Evolutionary conservation across 1,284 basidiomycete species (phyloP).

Genomic region (Ustilago esculenta): DNA sequence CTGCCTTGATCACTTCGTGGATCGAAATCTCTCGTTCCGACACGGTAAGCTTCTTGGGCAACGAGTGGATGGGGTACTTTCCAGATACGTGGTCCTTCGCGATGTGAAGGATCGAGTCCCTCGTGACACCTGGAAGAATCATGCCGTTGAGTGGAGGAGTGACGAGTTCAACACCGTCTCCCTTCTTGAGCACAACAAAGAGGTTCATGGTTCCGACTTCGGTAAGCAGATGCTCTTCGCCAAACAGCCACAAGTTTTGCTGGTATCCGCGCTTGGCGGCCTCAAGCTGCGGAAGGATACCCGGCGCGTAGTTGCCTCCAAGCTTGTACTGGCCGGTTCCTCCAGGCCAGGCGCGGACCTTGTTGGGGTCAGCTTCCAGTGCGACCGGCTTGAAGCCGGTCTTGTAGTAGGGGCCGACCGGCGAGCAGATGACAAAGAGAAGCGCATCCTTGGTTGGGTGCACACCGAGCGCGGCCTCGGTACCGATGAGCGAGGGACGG

Average conservation of each 20-base stretch:
- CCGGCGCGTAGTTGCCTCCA: slow-evolving; percentile 65
- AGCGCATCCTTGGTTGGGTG: slow-evolving; percentile 86
- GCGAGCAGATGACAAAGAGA: slow-evolving; percentile 91
- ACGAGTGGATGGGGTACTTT: slow-evolving; percentile 68
- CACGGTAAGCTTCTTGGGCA: slow-evolving; percentile 73
- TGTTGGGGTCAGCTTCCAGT: slow-evolving; percentile 88
- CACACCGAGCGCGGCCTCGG: slow-evolving; percentile 87
- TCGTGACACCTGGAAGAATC: slow-evolving; percentile 94
- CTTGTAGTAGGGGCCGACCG: slow-evolving; percentile 86
- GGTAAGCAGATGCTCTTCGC: slow-evolving; percentile 67
- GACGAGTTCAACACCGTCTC: slow-evolving; percentile 72
- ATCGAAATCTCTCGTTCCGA: slow-evolving; percentile 88
- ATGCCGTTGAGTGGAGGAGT: slow-evolving; percentile 88
- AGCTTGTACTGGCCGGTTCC: slow-evolving; percentile 65
- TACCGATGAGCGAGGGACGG: slow-evolving; percentile 85
- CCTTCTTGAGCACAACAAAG: slow-evolving; percentile 82
- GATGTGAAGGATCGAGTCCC: slow-evolving; percentile 82
- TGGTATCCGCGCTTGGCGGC: slow-evolving; percentile 87
- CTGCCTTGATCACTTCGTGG: slow-evolving; percentile 82
- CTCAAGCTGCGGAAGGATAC: slow-evolving; percentile 76
- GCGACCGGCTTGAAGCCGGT: slow-evolving; percentile 95
- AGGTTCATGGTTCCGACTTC: slow-evolving; percentile 90
- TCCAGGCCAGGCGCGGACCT: slow-evolving; percentile 71
- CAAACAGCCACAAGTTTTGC: slow-evolving; percentile 92
- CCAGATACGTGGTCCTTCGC: slow-evolving; percentile 78